Evolutionary conservation across 1,284 basidiomycete species (phyloP), one percentile per base, ranked within the genome.

Genomic region (Ustilago tritici): DNA sequence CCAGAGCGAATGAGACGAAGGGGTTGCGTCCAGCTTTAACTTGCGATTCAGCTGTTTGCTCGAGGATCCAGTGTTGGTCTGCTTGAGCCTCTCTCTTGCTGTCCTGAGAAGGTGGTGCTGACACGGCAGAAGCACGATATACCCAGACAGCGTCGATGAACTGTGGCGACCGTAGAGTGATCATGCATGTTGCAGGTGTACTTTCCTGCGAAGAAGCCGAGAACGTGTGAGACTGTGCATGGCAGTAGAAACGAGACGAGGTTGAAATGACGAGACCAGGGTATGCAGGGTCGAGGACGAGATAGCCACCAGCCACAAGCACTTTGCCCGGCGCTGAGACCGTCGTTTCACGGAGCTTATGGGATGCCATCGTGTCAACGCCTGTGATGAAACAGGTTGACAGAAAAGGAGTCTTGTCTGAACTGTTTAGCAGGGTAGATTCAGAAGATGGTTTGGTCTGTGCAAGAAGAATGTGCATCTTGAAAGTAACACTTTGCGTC

Each of bases 301-400:
- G 80, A 55, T 86, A 86, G 54, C 85, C 85, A 34, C 85, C 85
- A 2, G 84, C 83, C 14, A 98, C 87, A 70, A 99, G 90, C 62
- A 98, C 95, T 87, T 99, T 99, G 77, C 96, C 97, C 4, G 96
- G 94, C 1, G 95, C 91, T 32, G 95, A 98, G 61, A 97, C 91
- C 67, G 93, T 49, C 11, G 71, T 74, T 57, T 70, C 66, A 54
- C 73, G 61, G 4, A 23, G 0, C 1, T 15, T n/a, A 10, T 35
- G 41, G 19, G 56, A 40, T 3, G 58, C 28, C 73, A 76, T 76
- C 12, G 10, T 46, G 38, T 5, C 28, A 31, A 17, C 28, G 28
- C 36, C 5, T 12, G 31, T 12, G 15, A 28, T 28, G 23, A 28
- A 28, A 28, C 23, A 28, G 23, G 23, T 28, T 28, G 23, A 28